Base-by-base conservation (phyloP, 371 early-diverging fungal genomes). In the Dipsacomyces acuminosporus region DNA sequence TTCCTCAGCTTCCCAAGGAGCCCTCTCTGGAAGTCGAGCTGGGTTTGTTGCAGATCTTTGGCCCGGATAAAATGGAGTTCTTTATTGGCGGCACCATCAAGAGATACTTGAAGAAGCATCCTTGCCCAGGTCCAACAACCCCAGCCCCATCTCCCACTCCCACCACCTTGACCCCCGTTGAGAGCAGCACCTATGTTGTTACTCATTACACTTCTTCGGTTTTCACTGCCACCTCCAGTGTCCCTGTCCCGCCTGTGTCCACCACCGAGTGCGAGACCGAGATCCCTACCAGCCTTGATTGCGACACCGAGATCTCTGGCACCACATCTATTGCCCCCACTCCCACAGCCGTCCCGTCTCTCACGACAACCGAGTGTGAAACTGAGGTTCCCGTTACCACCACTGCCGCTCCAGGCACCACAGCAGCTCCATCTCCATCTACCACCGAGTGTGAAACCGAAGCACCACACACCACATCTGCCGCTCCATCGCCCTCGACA, bases 361-460 rank as follows among this genome's bases (percentile, higher is more conserved):
- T 34, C 14, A 34, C 34, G 34, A 34, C 34, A 8, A 34, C 34
- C 34, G 34, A 34, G 7, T 34, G 34, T 14, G 34, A 34, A 34
- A 34, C 34, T 14, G 34, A 34, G 34, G 34, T 34, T 34, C 34
- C 34, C 7, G 7, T 14, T 7, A 34, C 34, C 7, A 34, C 8
- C 34, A 14, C 14, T 34, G 34, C 14, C 8, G 8, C 34, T 7
- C 7, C 38, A 15, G 38, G n/a, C 8, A 4, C 38, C 4, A 38
- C 38, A 38, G n/a, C 8, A 15, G 38, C 38, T 11, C 11, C n/a
- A 7, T 3, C 38, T n/a, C 38, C 38, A 4, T 7, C 38, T n/a
- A 38, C 38, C 38, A 38, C 38, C 14, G 38, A 38, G n/a, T 38
- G 38, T n/a, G 38, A 38, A 17, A 38, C 38, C 14, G 17, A 38